These are phyloP conservation scores for Aegilops umbellulata DNA, from an alignment of 176 grass and related monocot genomes.

Conservation along the genomic window DNA sequence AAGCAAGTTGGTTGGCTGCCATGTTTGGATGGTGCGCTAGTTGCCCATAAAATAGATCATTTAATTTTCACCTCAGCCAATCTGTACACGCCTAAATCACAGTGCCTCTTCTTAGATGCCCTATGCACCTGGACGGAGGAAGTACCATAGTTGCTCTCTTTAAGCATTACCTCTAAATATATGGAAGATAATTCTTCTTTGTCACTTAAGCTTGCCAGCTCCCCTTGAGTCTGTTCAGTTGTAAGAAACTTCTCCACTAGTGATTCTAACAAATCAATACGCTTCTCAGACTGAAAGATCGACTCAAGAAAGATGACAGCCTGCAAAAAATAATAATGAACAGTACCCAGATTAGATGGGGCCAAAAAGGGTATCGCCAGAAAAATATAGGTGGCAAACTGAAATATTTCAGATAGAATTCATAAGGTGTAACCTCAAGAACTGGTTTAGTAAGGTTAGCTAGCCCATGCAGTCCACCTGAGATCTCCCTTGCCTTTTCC, in stretches of 20 bases:
- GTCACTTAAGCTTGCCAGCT: constrained; percentile 52
- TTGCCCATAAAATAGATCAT: too few relatives aligned
- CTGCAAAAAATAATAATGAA: constrained; percentile 38
- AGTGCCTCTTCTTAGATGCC: too few relatives aligned
- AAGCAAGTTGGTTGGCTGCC: too few relatives aligned
- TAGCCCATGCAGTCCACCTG: constrained; percentile 52
- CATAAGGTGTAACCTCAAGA: constrained; percentile 64
- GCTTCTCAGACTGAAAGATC: constrained; percentile 67
- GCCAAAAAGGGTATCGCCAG: background rate
- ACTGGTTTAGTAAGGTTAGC: constrained; percentile 53
- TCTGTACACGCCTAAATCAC: too few relatives aligned
- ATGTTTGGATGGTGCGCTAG: too few relatives aligned
- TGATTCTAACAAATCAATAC: constrained; percentile 68
- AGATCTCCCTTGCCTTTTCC: constrained; percentile 78
- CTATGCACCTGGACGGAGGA: too few relatives aligned
- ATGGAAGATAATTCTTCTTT: constrained; percentile 96
- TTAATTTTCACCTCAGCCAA: too few relatives aligned
- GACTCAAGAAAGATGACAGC: constrained; percentile 87
- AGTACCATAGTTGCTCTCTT: background rate
- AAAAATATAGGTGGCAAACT: background rate
- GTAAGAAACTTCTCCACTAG: constrained; percentile 85
- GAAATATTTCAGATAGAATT: constrained; percentile 6
- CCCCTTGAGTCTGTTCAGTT: constrained; percentile 47
- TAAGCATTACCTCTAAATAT: constrained; percentile 81
- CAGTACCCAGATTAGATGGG: background rate